Evolutionary conservation across 2,329 filamentous ascomycete genomes (phyloP), one percentile per base, ranked within the genome.

Genomic region (Botrytis squamosa): DNA sequence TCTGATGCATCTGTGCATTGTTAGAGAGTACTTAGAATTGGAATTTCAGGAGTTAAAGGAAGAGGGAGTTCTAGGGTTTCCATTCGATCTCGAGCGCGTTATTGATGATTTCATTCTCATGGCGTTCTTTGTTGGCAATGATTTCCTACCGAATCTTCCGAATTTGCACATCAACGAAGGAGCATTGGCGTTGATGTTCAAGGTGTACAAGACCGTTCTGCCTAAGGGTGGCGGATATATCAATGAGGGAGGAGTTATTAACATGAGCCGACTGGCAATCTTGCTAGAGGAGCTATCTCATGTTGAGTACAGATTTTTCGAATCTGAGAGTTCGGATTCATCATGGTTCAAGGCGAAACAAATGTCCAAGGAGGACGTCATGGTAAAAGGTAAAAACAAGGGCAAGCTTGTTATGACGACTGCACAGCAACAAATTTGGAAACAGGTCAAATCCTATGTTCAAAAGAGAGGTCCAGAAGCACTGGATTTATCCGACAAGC

Each of bases 81-180:
- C 89, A 67, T 99, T 97, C 81, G 93, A 99, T 81, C 92, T 99
- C 87, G 96, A 99, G 85, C 90, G 92, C 76, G 90, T 99, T 80
- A 98, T 99, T 84, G 96, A 99, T 82, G 96, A 99, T 86, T 99
- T 99, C 83, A 98, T 99, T 81, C 89, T 99, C 75, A 98, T 99
- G 94, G 95, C 95, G 66, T 99, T 99, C 85, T 99, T 99, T 83
- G 94, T 99, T 80, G 96, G 96, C 81, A 99, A 99, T 83, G 96
- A 99, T 88, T 99, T 99, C 85, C 88, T 99, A 82, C 96, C 96
- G 4, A 98, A 99, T 83, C 87, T 99, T 74, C 97, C 97, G 8
- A 93, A 97, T 80, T 85, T 99, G 77, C 96, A 99, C 83, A 99
- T 99, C 84, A 99, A 99, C 83, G 97, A 99, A 83, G 97, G 96